These are phyloP conservation scores for Vigna angularis DNA, from an alignment of 306 rosid species.

Conservation along the genomic window DNA sequence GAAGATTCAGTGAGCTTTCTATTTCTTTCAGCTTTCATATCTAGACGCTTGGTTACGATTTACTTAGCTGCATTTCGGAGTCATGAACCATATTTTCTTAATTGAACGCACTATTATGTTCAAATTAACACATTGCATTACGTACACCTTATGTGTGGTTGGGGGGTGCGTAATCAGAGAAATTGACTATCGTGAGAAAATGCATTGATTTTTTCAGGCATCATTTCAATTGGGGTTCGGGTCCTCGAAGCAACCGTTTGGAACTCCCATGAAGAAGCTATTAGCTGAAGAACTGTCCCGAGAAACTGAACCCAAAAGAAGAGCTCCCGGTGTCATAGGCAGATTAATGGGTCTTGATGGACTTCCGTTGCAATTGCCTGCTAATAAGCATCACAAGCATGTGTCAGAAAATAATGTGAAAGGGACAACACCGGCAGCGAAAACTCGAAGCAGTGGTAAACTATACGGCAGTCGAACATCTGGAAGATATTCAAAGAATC, in stretches of 20 bases:
- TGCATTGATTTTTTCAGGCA: conserved; percentile 50
- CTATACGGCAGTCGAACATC: conserved; percentile 29
- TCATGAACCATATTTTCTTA: neutral
- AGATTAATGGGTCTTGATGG: conserved; percentile 92
- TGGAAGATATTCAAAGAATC: conserved; percentile 26
- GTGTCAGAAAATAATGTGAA: conserved; percentile 44
- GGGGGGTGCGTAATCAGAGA: conserved; percentile 8
- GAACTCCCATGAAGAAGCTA: conserved; percentile 68
- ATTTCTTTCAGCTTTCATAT: neutral
- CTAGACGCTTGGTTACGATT: neutral
- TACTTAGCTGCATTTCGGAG: neutral
- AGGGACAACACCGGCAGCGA: conserved; percentile 48
- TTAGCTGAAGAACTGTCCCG: conserved; percentile 70
- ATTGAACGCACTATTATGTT: conserved; percentile 10
- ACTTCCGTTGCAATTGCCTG: conserved; percentile 60
- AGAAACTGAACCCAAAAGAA: conserved; percentile 64
- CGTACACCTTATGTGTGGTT: conserved; percentile 5
- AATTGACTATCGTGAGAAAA: neutral
- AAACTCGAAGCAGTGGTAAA: conserved; percentile 47
- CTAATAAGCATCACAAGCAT: conserved; percentile 49
- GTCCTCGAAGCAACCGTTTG: conserved; percentile 56
- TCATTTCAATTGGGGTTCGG: conserved; percentile 54
- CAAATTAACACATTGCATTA: conserved; percentile 2
- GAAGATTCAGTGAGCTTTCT: conserved; percentile 60
- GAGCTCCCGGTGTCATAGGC: conserved; percentile 70